Evolutionary conservation across 2,329 filamentous ascomycete genomes (phyloP).

Genomic region (Aspergillus piperis): DNA sequence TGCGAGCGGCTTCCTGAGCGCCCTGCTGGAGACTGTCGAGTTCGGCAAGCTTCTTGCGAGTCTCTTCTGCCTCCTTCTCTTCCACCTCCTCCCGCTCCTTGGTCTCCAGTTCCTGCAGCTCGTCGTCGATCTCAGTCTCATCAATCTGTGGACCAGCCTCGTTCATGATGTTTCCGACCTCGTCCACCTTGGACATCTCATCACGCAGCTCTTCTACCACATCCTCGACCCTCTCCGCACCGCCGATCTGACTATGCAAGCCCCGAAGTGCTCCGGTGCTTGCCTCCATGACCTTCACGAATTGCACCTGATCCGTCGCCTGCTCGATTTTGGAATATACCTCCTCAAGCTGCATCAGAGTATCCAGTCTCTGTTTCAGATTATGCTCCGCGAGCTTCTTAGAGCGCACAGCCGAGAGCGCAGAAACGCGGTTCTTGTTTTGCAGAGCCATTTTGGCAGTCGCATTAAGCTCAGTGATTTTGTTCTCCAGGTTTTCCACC

Average conservation of each 20-base stretch:
- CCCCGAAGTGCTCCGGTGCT: conserved; percentile 70
- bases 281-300: conserved; percentile 79
- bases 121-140: conserved; percentile 82
- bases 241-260: conserved; percentile 77
- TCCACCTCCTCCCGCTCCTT: conserved; percentile 53
- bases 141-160: conserved; percentile 66
- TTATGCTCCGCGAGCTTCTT: conserved; percentile 80
- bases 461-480: conserved; percentile 51
- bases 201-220: conserved; percentile 74
- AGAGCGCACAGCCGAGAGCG: conserved; percentile 74
- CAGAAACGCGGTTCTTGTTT: conserved; percentile 71
- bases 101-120: conserved; percentile 74
- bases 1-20: conserved; percentile 42
- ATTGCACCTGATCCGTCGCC: conserved; percentile 78
- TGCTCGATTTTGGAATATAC: conserved; percentile 82
- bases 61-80: conserved; percentile 53
- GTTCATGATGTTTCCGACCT: conserved; percentile 74
- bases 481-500: conserved; percentile 63
- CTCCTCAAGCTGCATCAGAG: conserved; percentile 78
- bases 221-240: conserved; percentile 71
- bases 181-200: conserved; percentile 79
- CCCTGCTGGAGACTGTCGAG: conserved; percentile 45
- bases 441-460: conserved; percentile 70
- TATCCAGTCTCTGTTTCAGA: conserved; percentile 69
- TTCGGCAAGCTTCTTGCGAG: conserved; percentile 53